A percentile compares a stretch with the other conserved stretches of the same genome.
phyloP scores from a whole-genome alignment of 495 filamentous ascomycete genomes.

The Penicillium parvum region DNA sequence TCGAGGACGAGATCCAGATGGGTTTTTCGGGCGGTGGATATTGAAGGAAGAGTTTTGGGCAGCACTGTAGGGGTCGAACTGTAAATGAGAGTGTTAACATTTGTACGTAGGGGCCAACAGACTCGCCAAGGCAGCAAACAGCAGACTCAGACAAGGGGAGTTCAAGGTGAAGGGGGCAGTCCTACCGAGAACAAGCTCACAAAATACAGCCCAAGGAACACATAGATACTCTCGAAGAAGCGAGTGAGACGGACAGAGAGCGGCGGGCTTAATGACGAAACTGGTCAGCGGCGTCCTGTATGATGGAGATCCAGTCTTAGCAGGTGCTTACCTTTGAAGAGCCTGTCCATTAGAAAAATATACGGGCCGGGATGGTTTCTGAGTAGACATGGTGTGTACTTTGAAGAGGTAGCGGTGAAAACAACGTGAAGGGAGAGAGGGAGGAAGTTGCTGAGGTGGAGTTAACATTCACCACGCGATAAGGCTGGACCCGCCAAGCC shows the following conservation, averaged over 20 bases:
- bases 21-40: constrained; percentile 26
- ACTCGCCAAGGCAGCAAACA: neutral
- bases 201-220: constrained; percentile 42
- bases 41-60: constrained; percentile 64
- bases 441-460: constrained; percentile 12
- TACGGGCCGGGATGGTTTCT: constrained; percentile 18
- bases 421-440: neutral
- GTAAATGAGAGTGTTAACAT: constrained; percentile 16
- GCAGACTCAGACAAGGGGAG: neutral
- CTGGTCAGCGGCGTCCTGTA: constrained; percentile 20
- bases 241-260: constrained; percentile 40
- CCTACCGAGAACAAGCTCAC: constrained; percentile 43
- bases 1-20: constrained; percentile 16
- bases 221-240: constrained; percentile 41
- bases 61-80: constrained; percentile 63
- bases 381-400: constrained; percentile 26
- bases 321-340: constrained; percentile 27
- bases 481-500: too few relatives aligned
- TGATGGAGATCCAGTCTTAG: neutral
- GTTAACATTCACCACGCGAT: too few relatives aligned
- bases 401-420: neutral
- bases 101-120: neutral
- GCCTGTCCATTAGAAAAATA: constrained; percentile 40
- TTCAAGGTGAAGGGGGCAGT: neutral
- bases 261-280: constrained; percentile 35